Conservation (phyloP, 2,329 filamentous ascomycete species). For the Botrytis fabae region DNA sequence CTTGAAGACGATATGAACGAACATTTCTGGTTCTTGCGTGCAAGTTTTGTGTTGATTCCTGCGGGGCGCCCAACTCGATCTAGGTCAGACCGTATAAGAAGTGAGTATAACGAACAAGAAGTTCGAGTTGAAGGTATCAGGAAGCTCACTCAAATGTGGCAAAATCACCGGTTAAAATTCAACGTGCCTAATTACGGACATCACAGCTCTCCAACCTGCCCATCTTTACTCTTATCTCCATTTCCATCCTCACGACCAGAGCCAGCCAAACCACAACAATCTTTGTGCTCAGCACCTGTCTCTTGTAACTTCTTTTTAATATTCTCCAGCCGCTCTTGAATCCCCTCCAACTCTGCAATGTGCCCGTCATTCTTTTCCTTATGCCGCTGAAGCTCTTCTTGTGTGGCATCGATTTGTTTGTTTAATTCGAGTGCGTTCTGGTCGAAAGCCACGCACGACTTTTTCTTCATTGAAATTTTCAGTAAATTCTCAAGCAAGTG, state of each 20-base stretch:
- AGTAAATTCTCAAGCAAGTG: background rate
- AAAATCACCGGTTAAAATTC: too few species aligned
- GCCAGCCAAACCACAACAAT: background rate
- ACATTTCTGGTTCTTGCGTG: conserved; percentile 81
- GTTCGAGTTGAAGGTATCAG: conserved; percentile 91
- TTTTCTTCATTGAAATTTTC: background rate
- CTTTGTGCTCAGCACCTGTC: background rate
- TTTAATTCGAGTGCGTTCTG: background rate
- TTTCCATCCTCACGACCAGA: background rate
- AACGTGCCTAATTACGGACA: background rate
- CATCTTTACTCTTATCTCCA: background rate
- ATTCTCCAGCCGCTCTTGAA: background rate
- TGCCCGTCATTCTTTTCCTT: background rate
- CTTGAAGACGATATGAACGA: conserved; percentile 82
- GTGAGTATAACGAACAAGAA: conserved; percentile 85
- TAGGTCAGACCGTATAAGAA: conserved; percentile 38
- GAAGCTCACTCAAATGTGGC: conserved; percentile 87
- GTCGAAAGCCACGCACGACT: background rate
- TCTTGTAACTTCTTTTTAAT: background rate
- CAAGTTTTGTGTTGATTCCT: conserved; percentile 89
- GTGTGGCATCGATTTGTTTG: background rate
- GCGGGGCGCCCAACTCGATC: conserved; percentile 55
- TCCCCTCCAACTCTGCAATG: background rate
- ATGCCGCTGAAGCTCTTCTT: background rate
- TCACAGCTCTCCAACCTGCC: background rate